Percentiles rank a stretch among this genome's conserved stretches.
phyloP scores from a whole-genome alignment of 208 protist species.

The Strigomonas culicis region DNA sequence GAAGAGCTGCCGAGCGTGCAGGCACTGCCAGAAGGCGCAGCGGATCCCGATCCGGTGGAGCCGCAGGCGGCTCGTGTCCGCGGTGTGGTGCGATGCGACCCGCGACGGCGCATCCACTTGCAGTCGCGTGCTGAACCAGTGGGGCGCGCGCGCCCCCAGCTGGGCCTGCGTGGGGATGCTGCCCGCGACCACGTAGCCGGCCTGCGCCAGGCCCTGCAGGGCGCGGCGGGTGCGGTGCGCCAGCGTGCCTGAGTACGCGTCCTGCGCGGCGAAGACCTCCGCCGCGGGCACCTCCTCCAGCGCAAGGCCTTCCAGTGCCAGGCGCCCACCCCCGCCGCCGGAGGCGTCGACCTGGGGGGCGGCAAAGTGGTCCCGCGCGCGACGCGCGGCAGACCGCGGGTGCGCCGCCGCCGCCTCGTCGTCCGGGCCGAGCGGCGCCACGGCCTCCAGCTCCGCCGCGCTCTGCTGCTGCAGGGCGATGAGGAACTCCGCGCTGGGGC shows the following conservation, averaged over 20 bases:
- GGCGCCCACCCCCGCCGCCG: not conserved
- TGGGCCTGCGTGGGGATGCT: constrained; percentile 7
- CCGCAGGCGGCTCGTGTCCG: constrained; percentile 18
- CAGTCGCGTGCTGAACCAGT: constrained; percentile 25
- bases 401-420: constrained; percentile 4
- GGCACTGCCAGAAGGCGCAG: constrained; percentile 30
- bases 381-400: not conserved
- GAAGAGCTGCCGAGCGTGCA: constrained; percentile 42
- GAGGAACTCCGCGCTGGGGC: constrained; percentile 25
- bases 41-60: constrained; percentile 34
- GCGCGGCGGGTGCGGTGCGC: constrained; percentile 35
- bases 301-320: constrained; percentile 8
- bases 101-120: constrained; percentile 20
- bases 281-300: constrained; percentile 16
- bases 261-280: constrained; percentile 18
- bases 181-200: constrained; percentile 35
- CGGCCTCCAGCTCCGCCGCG: constrained; percentile 20
- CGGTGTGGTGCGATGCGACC: constrained; percentile 15
- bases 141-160: not conserved
- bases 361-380: not conserved
- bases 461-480: constrained; percentile 31
- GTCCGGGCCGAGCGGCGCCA: not conserved
- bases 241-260: constrained; percentile 15
- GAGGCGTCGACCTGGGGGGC: not conserved
- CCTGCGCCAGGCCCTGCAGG: constrained; percentile 27